Evolutionary conservation across 495 filamentous ascomycete genomes (phyloP).

Genomic region (Cercophora sp.): DNA sequence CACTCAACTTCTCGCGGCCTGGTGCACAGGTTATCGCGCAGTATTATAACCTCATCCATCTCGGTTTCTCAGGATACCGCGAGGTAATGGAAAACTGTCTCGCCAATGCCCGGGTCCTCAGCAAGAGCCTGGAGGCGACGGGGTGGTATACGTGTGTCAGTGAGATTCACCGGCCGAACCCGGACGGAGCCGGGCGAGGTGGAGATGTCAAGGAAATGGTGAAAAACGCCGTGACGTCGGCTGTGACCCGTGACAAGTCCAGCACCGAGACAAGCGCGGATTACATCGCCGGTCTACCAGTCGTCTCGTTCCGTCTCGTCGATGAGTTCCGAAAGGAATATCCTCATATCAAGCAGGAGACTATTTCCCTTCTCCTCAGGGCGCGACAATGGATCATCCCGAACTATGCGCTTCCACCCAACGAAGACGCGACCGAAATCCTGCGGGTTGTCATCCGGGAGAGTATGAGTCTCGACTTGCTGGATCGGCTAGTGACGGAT

Average conservation of each 20-base stretch:
- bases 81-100: slow-evolving; percentile 68
- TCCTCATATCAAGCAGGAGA: slow-evolving; percentile 63
- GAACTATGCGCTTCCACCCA: slow-evolving; percentile 68
- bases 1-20: slow-evolving; percentile 72
- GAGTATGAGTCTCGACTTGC: slow-evolving; percentile 63
- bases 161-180: slow-evolving; percentile 59
- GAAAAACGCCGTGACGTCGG: slow-evolving; percentile 23
- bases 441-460: slow-evolving; percentile 66
- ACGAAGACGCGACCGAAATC: slow-evolving; percentile 61
- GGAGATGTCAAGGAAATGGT: slow-evolving; percentile 24
- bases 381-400: slow-evolving; percentile 74
- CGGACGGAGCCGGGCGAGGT: slow-evolving; percentile 7
- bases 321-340: slow-evolving; percentile 60
- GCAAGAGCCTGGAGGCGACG: slow-evolving; percentile 63
- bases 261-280: slow-evolving; percentile 51
- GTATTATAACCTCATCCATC: slow-evolving; percentile 74
- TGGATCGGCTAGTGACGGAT: slow-evolving; percentile 59
- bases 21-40: slow-evolving; percentile 69
- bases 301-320: slow-evolving; percentile 64
- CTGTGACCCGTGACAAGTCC: background rate
- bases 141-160: slow-evolving; percentile 68
- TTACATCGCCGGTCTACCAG: slow-evolving; percentile 66
- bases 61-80: slow-evolving; percentile 63
- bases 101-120: slow-evolving; percentile 63
- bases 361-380: slow-evolving; percentile 60